Evolutionary conservation across 2,329 filamentous ascomycete species (phyloP).

Genomic region (Ophiostoma tasmaniense): DNA sequence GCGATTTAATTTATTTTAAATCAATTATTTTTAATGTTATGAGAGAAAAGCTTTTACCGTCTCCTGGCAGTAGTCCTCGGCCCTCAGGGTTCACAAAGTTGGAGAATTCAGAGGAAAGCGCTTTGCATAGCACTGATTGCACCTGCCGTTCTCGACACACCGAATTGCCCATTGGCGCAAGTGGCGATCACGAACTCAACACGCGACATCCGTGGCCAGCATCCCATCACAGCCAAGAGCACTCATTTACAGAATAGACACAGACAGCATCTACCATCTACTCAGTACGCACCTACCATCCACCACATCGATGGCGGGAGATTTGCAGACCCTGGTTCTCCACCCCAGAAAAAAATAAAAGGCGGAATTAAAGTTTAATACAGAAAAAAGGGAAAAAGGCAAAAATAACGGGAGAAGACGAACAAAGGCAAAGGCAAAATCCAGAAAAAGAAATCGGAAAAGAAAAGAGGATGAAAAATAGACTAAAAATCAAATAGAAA

Average conservation of each 20-base stretch:
- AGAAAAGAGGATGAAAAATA: not conserved
- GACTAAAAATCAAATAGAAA: not conserved
- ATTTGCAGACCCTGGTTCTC: constrained; percentile 8
- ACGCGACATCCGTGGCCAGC: not conserved
- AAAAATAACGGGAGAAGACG: not conserved
- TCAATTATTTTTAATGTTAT: not conserved
- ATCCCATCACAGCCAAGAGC: not conserved
- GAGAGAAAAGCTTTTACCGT: not conserved
- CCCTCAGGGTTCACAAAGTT: not conserved
- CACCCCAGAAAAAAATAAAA: constrained; percentile 1
- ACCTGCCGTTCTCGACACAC: not conserved
- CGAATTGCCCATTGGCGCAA: not conserved
- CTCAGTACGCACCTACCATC: too few species aligned
- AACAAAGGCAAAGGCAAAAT: not conserved
- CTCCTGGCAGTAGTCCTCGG: not conserved
- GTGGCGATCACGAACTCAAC: not conserved
- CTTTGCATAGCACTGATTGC: not conserved
- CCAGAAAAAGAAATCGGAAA: not conserved
- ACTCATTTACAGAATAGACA: not conserved
- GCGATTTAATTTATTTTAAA: not conserved
- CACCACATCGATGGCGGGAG: not conserved
- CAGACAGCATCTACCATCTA: not conserved
- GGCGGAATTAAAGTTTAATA: not conserved
- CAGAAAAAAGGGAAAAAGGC: not conserved
- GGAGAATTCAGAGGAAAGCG: not conserved